Evolutionary conservation across 1,284 basidiomycete genomes (phyloP).

Genomic region (Coriolopsis trogii): DNA sequence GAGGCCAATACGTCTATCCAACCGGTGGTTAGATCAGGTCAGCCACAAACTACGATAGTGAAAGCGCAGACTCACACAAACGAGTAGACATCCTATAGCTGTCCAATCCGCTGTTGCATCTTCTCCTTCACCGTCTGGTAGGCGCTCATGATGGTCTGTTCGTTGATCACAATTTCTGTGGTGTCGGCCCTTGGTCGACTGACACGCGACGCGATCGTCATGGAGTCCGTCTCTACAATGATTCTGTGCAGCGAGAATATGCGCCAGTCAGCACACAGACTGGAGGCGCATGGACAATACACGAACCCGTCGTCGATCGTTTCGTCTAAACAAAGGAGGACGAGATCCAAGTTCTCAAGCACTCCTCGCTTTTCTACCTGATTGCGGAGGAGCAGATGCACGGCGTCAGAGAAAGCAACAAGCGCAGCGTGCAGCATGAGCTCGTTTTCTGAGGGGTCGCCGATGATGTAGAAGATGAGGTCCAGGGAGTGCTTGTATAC

Average conservation of each 20-base stretch:
- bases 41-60: neutral
- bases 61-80: slow-evolving; percentile 9
- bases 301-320: slow-evolving; percentile 96
- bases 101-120: slow-evolving; percentile 65
- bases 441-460: slow-evolving; percentile 90
- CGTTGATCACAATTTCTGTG: slow-evolving; percentile 98
- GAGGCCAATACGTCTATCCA: too few species aligned
- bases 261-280: neutral
- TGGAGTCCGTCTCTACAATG: slow-evolving; percentile 96
- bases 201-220: slow-evolving; percentile 94
- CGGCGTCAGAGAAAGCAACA: slow-evolving; percentile 84
- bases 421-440: slow-evolving; percentile 92
- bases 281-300: neutral
- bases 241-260: slow-evolving; percentile 56
- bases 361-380: slow-evolving; percentile 96
- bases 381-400: slow-evolving; percentile 85
- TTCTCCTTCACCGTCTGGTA: slow-evolving; percentile 90
- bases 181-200: slow-evolving; percentile 92
- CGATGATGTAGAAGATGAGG: slow-evolving; percentile 94
- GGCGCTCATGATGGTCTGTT: slow-evolving; percentile 92
- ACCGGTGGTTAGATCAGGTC: too few species aligned
- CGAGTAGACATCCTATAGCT: slow-evolving; percentile 40
- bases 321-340: slow-evolving; percentile 94
- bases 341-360: slow-evolving; percentile 93
- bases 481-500: slow-evolving; percentile 95